A percentile compares a stretch with the other conserved stretches of the same genome.
Evolutionary conservation across 768 basidiomycete genomes (phyloP).

Genomic region (Lactarius akahatsu): DNA sequence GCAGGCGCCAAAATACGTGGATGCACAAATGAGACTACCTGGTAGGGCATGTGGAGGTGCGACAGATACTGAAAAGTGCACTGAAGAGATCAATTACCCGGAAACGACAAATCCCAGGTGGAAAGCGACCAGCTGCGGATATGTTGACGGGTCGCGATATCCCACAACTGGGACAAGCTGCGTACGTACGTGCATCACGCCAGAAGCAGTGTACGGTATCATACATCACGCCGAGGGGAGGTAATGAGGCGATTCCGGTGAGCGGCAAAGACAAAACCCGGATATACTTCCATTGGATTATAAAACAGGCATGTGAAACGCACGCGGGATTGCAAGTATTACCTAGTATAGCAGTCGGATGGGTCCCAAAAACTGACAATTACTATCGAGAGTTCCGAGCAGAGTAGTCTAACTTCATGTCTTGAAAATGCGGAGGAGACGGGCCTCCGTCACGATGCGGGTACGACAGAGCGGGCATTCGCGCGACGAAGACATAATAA

Average conservation of each 20-base stretch:
- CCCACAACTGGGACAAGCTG: not conserved
- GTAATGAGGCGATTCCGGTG: not conserved
- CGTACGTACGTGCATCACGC: not conserved
- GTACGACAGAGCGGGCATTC: slow-evolving; percentile 93
- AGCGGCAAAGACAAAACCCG: not conserved
- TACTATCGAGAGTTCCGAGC: not conserved
- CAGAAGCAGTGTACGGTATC: not conserved
- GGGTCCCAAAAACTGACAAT: not conserved
- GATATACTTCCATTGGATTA: slow-evolving; percentile 14
- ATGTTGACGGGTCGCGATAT: not conserved
- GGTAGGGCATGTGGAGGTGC: too few species aligned
- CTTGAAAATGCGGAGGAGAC: slow-evolving; percentile 76
- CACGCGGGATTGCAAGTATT: not conserved
- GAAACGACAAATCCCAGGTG: not conserved
- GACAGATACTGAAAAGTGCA: too few species aligned
- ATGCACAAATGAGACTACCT: too few species aligned
- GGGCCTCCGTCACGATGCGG: slow-evolving; percentile 78
- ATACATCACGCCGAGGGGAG: not conserved
- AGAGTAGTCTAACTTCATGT: slow-evolving; percentile 34
- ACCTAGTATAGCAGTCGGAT: not conserved
- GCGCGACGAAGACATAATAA: slow-evolving; percentile 72
- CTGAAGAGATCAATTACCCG: not conserved
- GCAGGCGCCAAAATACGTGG: too few species aligned
- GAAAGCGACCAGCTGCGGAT: not conserved
- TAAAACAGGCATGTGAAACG: not conserved